Evolutionary conservation across 2,329 filamentous ascomycete genomes (phyloP).

Genomic region (Reticulascus tulasneorum): DNA sequence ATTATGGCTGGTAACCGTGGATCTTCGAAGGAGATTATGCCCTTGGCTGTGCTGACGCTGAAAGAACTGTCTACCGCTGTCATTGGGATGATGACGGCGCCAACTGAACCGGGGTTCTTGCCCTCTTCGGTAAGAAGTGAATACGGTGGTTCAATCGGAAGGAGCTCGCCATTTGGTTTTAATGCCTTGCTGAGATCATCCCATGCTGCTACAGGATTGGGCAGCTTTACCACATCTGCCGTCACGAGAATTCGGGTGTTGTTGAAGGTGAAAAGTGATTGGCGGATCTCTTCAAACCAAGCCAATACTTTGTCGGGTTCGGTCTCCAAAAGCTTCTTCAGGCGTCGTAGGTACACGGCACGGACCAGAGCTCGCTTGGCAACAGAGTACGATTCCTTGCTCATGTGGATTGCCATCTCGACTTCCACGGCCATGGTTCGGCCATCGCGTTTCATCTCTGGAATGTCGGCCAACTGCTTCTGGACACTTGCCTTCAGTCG

Average conservation of each 20-base stretch:
- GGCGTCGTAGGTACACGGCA: conserved; percentile 78
- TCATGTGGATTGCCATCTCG: conserved; percentile 75
- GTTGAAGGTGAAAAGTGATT: conserved; percentile 72
- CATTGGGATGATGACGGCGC: conserved; percentile 81
- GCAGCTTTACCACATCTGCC: conserved; percentile 71
- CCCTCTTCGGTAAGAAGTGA: conserved; percentile 74
- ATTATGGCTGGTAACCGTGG: conserved; percentile 77
- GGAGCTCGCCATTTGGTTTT: conserved; percentile 39
- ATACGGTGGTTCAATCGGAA: conserved; percentile 66
- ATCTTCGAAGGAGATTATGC: conserved; percentile 71
- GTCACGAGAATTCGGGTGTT: conserved; percentile 86
- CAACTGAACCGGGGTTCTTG: conserved; percentile 66
- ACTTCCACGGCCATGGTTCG: conserved; percentile 61
- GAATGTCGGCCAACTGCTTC: conserved; percentile 86
- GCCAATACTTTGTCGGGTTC: conserved; percentile 71
- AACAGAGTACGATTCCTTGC: conserved; percentile 70
- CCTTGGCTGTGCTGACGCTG: conserved; percentile 69
- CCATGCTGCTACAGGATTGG: conserved; percentile 76
- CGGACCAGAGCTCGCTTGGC: conserved; percentile 82
- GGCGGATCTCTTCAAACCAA: conserved; percentile 74
- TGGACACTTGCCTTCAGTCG: conserved; percentile 62
- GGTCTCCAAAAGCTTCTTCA: conserved; percentile 75
- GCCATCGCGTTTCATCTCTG: conserved; percentile 85
- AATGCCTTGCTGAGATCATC: conserved; percentile 55
- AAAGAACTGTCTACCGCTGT: conserved; percentile 90